Evolutionary conservation across 2,329 filamentous ascomycete species (phyloP).

Genomic region (Emericellopsis atlantica): DNA sequence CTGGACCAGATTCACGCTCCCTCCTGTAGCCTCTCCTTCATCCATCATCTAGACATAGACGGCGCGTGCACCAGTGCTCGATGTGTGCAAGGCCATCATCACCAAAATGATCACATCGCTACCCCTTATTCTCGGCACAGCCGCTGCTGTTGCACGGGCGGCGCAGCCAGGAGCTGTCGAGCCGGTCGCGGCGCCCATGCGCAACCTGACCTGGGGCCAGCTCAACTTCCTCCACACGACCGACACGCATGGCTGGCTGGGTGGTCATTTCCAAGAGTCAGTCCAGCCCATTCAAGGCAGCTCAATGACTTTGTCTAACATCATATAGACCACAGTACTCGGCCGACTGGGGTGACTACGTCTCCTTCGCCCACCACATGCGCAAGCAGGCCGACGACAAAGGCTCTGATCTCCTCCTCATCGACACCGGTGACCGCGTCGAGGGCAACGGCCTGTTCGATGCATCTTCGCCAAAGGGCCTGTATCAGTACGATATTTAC

Average conservation of each 20-base stretch:
- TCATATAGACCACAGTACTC: slow-evolving; percentile 65
- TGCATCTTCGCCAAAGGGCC: slow-evolving; percentile 73
- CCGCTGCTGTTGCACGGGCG: slow-evolving; percentile 25
- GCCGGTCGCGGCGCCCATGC: slow-evolving; percentile 69
- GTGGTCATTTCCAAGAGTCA: slow-evolving; percentile 82
- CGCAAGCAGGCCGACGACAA: slow-evolving; percentile 63
- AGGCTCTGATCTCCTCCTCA: slow-evolving; percentile 75
- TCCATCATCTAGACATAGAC: background rate
- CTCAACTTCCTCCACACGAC: slow-evolving; percentile 97
- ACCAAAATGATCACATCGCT: slow-evolving; percentile 12
- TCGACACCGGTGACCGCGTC: slow-evolving; percentile 88
- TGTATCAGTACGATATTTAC: slow-evolving; percentile 80
- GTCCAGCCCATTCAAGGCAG: slow-evolving; percentile 9
- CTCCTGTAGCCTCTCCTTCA: background rate
- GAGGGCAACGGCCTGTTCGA: slow-evolving; percentile 95
- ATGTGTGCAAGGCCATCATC: no score
- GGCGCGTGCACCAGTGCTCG: background rate
- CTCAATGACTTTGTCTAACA: slow-evolving; percentile 3
- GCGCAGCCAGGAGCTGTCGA: slow-evolving; percentile 71
- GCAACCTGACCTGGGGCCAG: slow-evolving; percentile 81
- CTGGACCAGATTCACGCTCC: no score
- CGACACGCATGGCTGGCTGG: slow-evolving; percentile 92
- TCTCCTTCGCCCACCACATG: slow-evolving; percentile 82
- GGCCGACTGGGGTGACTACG: slow-evolving; percentile 95
- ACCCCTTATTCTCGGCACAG: slow-evolving; percentile 9